A percentile compares a stretch with the other conserved stretches of the same genome.
Evolutionary conservation across 148 eudicot genomes (phyloP).

Genomic region (Vaccinium corymbosum): DNA sequence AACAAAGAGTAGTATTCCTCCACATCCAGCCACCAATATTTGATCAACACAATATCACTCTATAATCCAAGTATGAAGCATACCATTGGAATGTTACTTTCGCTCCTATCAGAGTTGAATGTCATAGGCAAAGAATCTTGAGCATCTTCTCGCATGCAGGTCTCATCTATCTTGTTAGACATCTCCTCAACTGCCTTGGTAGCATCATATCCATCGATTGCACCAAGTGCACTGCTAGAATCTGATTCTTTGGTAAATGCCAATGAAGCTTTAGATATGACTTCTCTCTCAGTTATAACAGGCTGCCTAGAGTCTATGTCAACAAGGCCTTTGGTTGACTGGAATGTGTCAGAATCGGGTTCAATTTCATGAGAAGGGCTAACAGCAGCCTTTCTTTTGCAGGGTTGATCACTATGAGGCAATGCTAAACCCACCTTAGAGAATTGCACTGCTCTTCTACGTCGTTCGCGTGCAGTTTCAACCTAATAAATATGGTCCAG

Average conservation of each 20-base stretch:
- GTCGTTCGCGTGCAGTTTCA: constrained; percentile 64
- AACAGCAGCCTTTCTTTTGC: constrained; percentile 29
- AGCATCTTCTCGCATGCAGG: constrained; percentile 14
- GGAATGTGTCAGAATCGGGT: constrained; percentile 18
- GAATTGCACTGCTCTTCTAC: constrained; percentile 61
- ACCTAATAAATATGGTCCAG: constrained; percentile 31
- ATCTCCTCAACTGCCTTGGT: constrained; percentile 16
- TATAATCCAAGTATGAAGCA: constrained; percentile 5
- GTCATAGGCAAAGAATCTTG: constrained; percentile 16
- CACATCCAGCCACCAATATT: not conserved
- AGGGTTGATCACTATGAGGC: constrained; percentile 23
- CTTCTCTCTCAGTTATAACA: constrained; percentile 13
- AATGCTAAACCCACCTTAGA: constrained; percentile 59
- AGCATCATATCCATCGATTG: constrained; percentile 19
- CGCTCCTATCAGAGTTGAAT: constrained; percentile 10
- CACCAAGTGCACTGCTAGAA: constrained; percentile 15
- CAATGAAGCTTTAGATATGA: not conserved
- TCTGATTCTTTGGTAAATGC: constrained; percentile 27
- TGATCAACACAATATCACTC: not conserved
- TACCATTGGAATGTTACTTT: constrained; percentile 27
- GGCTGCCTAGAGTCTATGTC: constrained; percentile 16
- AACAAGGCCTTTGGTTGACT: constrained; percentile 11
- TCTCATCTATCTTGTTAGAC: constrained; percentile 23
- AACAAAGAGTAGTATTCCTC: not conserved
- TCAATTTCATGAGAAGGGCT: constrained; percentile 27